Evolutionary conservation across 148 eudicot genomes (phyloP).

Genomic region (Chenopodium quinoa): DNA sequence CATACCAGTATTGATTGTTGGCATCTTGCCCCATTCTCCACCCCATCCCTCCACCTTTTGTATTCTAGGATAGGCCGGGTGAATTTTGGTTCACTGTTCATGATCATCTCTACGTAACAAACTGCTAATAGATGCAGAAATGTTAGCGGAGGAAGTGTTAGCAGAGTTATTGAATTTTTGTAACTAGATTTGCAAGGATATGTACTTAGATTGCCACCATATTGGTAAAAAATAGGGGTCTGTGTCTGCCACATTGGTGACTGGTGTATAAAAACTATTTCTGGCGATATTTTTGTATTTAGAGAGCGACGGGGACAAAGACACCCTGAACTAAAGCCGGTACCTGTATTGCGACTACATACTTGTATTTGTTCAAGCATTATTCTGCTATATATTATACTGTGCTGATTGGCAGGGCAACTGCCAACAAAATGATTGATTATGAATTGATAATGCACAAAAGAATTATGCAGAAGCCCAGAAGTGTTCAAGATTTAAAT

Average conservation of each 20-base stretch:
- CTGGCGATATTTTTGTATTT: no score
- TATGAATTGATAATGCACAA: no score
- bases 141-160: neutral
- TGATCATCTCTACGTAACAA: conserved; percentile 1
- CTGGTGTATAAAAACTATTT: no score
- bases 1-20: neutral
- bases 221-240: neutral
- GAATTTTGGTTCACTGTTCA: neutral
- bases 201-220: neutral
- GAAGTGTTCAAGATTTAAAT: no score
- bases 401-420: no score
- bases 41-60: neutral
- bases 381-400: no score
- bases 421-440: no score
- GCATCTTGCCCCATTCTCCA: neutral
- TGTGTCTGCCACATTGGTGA: neutral
- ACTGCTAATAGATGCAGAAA: neutral
- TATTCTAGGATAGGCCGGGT: neutral
- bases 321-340: no score
- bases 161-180: neutral
- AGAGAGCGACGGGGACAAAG: no score
- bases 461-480: no score
- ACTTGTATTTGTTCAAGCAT: no score
- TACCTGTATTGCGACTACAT: no score
- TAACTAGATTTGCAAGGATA: neutral